These are phyloP conservation scores for Fusarium incarnatum DNA, from an alignment of 2,329 filamentous ascomycete genomes.

Conservation along the genomic window DNA sequence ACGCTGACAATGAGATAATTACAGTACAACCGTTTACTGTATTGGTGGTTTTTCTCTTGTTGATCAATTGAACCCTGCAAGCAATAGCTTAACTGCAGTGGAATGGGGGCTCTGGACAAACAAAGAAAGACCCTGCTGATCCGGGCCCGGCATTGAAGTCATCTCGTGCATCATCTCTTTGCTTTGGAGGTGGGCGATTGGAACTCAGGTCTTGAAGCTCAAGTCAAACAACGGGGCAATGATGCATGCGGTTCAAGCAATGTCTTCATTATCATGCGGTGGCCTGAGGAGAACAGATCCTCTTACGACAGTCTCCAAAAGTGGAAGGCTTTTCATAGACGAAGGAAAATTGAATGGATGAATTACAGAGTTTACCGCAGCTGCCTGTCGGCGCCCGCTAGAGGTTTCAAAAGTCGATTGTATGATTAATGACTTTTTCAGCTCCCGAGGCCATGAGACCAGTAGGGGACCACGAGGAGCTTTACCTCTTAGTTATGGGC, in stretches of 20 bases:
- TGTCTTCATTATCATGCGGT: slow-evolving; percentile 7
- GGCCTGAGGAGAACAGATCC: slow-evolving; percentile 21
- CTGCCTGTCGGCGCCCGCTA: neutral
- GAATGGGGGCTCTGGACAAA: slow-evolving; percentile 11
- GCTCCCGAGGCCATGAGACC: slow-evolving; percentile 31
- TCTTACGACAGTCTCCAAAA: slow-evolving; percentile 10
- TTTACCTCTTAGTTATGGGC: slow-evolving; percentile 5
- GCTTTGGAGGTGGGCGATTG: slow-evolving; percentile 21
- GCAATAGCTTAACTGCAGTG: slow-evolving; percentile 23
- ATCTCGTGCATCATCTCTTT: slow-evolving; percentile 29
- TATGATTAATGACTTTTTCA: slow-evolving; percentile 15
- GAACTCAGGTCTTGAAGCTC: slow-evolving; percentile 12
- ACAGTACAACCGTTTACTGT: slow-evolving; percentile 28
- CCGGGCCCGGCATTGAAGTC: slow-evolving; percentile 39
- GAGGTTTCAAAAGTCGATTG: neutral
- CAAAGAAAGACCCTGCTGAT: slow-evolving; percentile 46
- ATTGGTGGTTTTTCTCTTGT: slow-evolving; percentile 2
- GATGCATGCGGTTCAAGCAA: slow-evolving; percentile 21
- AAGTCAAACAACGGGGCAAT: slow-evolving; percentile 31
- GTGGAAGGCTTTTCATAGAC: neutral
- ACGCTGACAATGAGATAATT: slow-evolving; percentile 29
- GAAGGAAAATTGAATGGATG: neutral
- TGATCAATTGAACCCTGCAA: slow-evolving; percentile 15
- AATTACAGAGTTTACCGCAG: slow-evolving; percentile 1
- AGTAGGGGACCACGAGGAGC: slow-evolving; percentile 28